Evolutionary conservation across 768 basidiomycete species (phyloP), one percentile per base, ranked within the genome.

Genomic region (Gyrodon lividus): DNA sequence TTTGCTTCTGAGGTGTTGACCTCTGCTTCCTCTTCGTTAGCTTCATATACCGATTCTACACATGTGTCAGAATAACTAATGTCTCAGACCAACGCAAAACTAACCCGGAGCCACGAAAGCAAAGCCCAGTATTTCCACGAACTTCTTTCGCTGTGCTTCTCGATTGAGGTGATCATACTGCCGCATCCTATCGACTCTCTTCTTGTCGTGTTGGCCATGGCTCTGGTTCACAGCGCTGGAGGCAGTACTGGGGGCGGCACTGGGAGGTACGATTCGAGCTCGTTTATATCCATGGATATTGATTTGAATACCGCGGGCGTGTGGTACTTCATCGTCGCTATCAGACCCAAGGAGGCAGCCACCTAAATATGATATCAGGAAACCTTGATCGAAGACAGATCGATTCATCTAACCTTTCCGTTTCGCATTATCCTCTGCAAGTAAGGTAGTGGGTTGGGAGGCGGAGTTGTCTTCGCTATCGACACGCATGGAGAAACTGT

Each of bases 181-280:
- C 42, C 75, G 71, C 51, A 76, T 60, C 43, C 76, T 72, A 14
- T 72, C 62, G 39, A 65, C 67, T 53, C 76, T 78, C 50, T 68
- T 72, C 47, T 69, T 74, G 49, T 78, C 74, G 14, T 77, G 71
- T 45, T 70, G 72, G 3, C 56, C 51, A 34, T 69, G 70, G 42
- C 70, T 74, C 10, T 70, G 63, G 28, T 71, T 70, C 4, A 75
- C 49, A 26, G 66, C n/a, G n/a, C n/a, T n/a, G n/a, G n/a, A n/a
- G n/a, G n/a, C n/a, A n/a, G n/a, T n/a, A n/a, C n/a, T n/a, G n/a
- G n/a, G n/a, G n/a, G n/a, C 60, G 38, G 70, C 57, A 28, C 63
- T 60, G 14, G 79, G 80, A 20, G 84, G 77, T 2, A 69, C 59
- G 1, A 75, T 82, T 46, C 85, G 75, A 23, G 73, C 72, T 13